Conservation (phyloP, 176 grass and related monocot genomes). For the Oryza nivara region DNA sequence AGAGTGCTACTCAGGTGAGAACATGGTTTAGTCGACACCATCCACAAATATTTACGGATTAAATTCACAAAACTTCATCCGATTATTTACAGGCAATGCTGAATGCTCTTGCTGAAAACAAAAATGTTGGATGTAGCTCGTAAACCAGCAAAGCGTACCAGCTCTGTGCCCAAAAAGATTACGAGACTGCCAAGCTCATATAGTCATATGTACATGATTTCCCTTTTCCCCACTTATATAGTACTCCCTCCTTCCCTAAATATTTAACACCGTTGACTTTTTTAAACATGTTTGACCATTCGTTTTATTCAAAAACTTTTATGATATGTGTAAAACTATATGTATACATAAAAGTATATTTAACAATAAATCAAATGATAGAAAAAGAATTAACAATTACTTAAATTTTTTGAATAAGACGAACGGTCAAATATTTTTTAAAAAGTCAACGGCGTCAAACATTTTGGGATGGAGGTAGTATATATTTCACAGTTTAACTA, state of each 20-base stretch:
- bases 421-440: too few species aligned
- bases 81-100: conserved; percentile 21
- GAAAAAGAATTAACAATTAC: too few species aligned
- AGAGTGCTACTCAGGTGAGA: not conserved
- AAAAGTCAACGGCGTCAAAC: too few species aligned
- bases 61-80: conserved; percentile 24
- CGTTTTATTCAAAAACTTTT: too few species aligned
- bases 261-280: too few species aligned
- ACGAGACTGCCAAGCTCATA: conserved; percentile 13
- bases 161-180: not conserved
- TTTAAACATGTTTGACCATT: too few species aligned
- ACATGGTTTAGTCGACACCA: conserved; percentile 1
- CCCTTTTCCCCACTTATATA: not conserved
- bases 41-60: conserved; percentile 20
- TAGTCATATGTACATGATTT: conserved; percentile 29
- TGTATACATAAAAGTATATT: too few species aligned
- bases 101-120: not conserved
- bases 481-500: conserved; percentile 31
- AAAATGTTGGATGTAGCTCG: not conserved
- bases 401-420: too few species aligned
- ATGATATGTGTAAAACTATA: too few species aligned
- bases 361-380: too few species aligned
- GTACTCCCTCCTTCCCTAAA: too few species aligned
- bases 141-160: conserved; percentile 12
- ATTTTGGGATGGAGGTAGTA: not conserved